Percentiles rank a stretch among this genome's conserved stretches.
These are phyloP conservation scores for Cymbopogon citratus DNA, from an alignment of 176 grass and related monocot genomes.

Conservation along the genomic window DNA sequence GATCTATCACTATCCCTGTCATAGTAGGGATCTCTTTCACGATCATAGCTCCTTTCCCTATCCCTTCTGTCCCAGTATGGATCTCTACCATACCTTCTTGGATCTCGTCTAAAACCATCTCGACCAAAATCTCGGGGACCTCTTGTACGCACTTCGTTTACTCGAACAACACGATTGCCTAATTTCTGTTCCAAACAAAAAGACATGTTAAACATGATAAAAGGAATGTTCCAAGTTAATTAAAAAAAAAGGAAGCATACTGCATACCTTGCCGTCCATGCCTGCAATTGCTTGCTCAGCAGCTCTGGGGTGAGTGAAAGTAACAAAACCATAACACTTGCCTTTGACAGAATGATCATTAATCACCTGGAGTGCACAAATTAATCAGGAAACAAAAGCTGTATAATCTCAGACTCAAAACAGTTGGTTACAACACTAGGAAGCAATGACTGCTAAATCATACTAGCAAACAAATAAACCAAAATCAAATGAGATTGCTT, in stretches of 20 bases:
- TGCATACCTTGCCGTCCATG: constrained; percentile 80
- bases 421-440: background rate
- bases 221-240: background rate
- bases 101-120: constrained; percentile 61
- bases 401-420: background rate
- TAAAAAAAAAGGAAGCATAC: background rate
- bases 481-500: background rate
- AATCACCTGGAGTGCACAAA: constrained; percentile 55
- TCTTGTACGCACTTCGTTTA: constrained; percentile 83
- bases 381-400: background rate
- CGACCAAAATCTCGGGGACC: constrained; percentile 54
- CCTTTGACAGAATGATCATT: constrained; percentile 79
- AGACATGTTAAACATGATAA: background rate
- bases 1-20: constrained; percentile 66
- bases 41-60: constrained; percentile 64
- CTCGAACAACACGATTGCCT: constrained; percentile 64
- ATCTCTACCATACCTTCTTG: constrained; percentile 45
- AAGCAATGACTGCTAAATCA: background rate
- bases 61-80: constrained; percentile 64
- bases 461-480: background rate
- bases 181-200: constrained; percentile 51
- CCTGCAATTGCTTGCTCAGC: constrained; percentile 62
- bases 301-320: constrained; percentile 63
- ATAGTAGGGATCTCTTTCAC: constrained; percentile 49
- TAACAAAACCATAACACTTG: constrained; percentile 85